Base-by-base conservation (phyloP, 306 rosid species). In the Ochetophila trinervis region DNA sequence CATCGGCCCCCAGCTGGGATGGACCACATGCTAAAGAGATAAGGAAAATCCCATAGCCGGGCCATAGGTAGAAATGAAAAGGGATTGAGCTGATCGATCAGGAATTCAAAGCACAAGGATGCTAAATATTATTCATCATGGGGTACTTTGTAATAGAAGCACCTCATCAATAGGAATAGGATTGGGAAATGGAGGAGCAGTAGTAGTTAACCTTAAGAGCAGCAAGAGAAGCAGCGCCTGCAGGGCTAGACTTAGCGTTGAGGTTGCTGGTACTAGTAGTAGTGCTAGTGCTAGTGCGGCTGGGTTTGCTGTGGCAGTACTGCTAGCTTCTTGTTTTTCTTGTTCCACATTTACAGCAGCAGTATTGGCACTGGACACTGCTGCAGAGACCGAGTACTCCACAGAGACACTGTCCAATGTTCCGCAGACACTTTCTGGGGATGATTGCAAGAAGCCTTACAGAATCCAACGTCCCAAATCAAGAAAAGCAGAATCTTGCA, bases 371-470 rank as follows among this genome's bases (percentile, higher is more conserved):
- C 80, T 88, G 6, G 45, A 74, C 3, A 27, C 60, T 6, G 73
- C 76, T 13, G 62, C 77, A 6, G 76, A 68, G 3, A 75, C 53
- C 0, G 72, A 65, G n/a, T n/a, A n/a, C n/a, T 32, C 36, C 19
- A 57, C 70, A 10, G 92, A 74, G 65, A 91, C 95, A 19, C 85
- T 93, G 4, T 67, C 83, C 12, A 93, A 93, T 80, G 73, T 93
- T 63, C 98, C 96, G 9, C 98, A 93, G 78, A 85, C 84, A 23
- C 84, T 93, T 32, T 93, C 98, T 2, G 89, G 89, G 15, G 95
- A 87, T 30, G 88, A 82, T 32, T 87, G 98, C 76, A 81, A 75
- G 87, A 87, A 67, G 73, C 56, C 86, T 2, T 27, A 1, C 19
- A 78, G 79, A 63, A 93, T 93, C 53, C 98, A 93, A 68, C 79